Base-by-base conservation (phyloP, 2,329 filamentous ascomycete genomes). In the Drechslera avenae region DNA sequence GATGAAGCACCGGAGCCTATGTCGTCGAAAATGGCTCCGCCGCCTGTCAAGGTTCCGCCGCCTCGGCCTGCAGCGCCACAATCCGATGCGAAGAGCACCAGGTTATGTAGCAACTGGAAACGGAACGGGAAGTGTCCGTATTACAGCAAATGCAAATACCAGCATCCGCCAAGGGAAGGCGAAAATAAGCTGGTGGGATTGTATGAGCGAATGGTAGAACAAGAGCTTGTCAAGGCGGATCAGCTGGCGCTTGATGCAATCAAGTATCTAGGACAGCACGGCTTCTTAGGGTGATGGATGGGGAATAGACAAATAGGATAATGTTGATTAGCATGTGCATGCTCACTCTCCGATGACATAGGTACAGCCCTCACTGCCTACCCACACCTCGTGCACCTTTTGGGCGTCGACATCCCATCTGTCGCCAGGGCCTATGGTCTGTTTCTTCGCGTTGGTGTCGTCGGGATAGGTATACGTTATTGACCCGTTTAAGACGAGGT, bases 391-490 rank as follows among this genome's bases (percentile, higher is more conserved):
- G 60, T 90, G 87, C 10, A 82, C 68, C 50, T 80, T 78, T 6
- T 80, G 78, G 2, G 86, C 84, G 23, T 86, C 85, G 3, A 90
- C 85, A 64, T 90, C 86, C 31, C 89, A 74, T 32, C 86, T 77
- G 33, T 81, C 81, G 1, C 87, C 87, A 1, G 80, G 78, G 0
- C 81, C 78, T 54, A 84, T 85, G 0, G 82, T 85, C 50, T 80
- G 79, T 71, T 84, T 88, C 56, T 75, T 77, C 0, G 81, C 75
- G 21, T 73, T 70, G 14, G 75, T 63, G 50, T 88, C 86, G 10
- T 84, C 71, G 0, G 86, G 87, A 63, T 88, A 90, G 16, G 80
- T 80, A 53, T 90, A 83, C 6, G 84, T 89, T 63, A 91, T 71
- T 49, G 83, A 77, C 33, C 87, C 88, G 4, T 78, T 71, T 18